Evolutionary conservation across 1,139 yeast species (phyloP).

Genomic region (Suhomyces choctaworum): DNA sequence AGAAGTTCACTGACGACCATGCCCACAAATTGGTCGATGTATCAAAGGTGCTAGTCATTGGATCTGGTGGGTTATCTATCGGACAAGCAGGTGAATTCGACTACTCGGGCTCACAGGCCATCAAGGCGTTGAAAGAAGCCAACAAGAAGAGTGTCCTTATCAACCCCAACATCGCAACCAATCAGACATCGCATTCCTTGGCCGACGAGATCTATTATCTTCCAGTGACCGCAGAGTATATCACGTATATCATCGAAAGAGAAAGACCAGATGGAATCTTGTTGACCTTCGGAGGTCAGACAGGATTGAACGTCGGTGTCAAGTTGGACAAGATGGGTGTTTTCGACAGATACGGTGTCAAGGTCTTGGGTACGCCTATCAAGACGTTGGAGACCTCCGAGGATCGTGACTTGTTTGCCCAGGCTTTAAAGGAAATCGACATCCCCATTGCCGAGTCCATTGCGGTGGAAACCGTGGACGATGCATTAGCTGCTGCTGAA

Average conservation of each 20-base stretch:
- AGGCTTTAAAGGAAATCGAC: constrained; percentile 88
- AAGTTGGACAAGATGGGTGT: constrained; percentile 92
- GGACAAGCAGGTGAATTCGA: constrained; percentile 99
- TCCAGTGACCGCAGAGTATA: constrained; percentile 96
- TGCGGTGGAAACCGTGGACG: constrained; percentile 92
- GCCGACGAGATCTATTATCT: constrained; percentile 94
- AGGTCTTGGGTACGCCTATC: constrained; percentile 96
- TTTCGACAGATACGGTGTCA: constrained; percentile 84
- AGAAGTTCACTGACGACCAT: constrained; percentile 46
- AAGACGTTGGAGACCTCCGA: constrained; percentile 93
- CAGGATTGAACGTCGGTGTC: constrained; percentile 94
- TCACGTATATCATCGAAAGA: constrained; percentile 88
- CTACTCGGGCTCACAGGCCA: constrained; percentile 97
- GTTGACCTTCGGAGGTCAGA: constrained; percentile 97
- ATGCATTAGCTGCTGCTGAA: constrained; percentile 85
- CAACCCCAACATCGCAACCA: constrained; percentile 97
- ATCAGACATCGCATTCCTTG: constrained; percentile 92
- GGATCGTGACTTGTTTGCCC: constrained; percentile 94
- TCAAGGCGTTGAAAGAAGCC: constrained; percentile 92
- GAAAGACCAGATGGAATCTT: constrained; percentile 96
- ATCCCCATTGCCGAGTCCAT: constrained; percentile 96
- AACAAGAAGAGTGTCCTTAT: constrained; percentile 81
- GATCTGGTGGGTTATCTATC: constrained; percentile 96
- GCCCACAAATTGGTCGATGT: constrained; percentile 74
- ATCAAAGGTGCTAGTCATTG: constrained; percentile 84